phyloP scores from a whole-genome alignment of 441 rosid genomes.

The Biscutella auriculata region DNA sequence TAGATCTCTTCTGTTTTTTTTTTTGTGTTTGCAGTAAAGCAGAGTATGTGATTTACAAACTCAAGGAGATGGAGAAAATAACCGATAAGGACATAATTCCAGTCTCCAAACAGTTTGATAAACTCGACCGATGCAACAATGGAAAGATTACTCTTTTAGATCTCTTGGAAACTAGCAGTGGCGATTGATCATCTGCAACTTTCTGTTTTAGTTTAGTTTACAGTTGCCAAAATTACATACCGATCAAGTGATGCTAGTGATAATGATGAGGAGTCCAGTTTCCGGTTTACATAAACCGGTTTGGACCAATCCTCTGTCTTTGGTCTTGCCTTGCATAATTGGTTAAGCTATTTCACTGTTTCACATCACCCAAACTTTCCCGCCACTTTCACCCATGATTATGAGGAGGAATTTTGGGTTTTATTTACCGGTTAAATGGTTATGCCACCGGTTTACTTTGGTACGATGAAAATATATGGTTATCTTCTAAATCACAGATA shows the following conservation, averaged over 20 bases:
- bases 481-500: neutral
- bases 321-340: conserved; percentile 1
- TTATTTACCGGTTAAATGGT: neutral
- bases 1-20: conserved; percentile 17
- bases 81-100: conserved; percentile 64
- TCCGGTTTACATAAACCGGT: neutral
- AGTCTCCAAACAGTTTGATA: conserved; percentile 60
- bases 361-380: neutral
- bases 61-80: conserved; percentile 86
- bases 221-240: neutral
- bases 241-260: neutral
- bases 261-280: neutral
- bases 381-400: neutral
- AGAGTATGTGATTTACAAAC: conserved; percentile 79
- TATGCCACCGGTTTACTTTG: conserved; percentile 13
- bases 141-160: conserved; percentile 84
- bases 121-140: conserved; percentile 62
- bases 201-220: conserved; percentile 13
- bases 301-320: neutral
- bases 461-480: neutral
- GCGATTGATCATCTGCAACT: conserved; percentile 9
- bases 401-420: neutral
- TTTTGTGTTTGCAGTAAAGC: conserved; percentile 51
- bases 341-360: neutral
- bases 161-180: conserved; percentile 42